These are phyloP conservation scores for Acer saccharum DNA, from an alignment of 345 rosid species.

Conservation along the genomic window DNA sequence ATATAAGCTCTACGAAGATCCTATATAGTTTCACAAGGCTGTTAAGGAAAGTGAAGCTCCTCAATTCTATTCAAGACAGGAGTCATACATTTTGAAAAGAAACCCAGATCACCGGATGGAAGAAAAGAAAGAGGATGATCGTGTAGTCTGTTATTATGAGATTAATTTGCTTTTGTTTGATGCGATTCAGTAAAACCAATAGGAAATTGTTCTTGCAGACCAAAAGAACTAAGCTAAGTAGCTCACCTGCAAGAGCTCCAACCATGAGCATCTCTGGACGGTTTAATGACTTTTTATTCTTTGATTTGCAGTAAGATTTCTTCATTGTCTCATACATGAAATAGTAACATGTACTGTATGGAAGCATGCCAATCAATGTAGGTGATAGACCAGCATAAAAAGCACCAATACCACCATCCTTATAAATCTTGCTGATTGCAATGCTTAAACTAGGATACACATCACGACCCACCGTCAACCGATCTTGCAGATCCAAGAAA, in stretches of 20 bases:
- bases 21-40: neutral
- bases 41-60: neutral
- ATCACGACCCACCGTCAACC: slow-evolving; percentile 88
- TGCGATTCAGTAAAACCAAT: neutral
- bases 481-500: slow-evolving; percentile 56
- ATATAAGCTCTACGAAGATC: neutral
- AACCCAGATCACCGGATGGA: neutral
- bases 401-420: slow-evolving; percentile 81
- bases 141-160: neutral
- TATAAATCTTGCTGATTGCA: slow-evolving; percentile 74
- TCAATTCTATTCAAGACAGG: neutral
- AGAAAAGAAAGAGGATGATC: too few species aligned
- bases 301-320: slow-evolving; percentile 67
- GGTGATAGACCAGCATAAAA: slow-evolving; percentile 91
- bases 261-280: slow-evolving; percentile 92
- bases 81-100: neutral
- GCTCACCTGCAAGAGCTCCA: slow-evolving; percentile 90
- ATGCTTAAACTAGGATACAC: slow-evolving; percentile 75
- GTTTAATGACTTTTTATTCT: slow-evolving; percentile 77
- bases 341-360: slow-evolving; percentile 93
- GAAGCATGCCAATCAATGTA: slow-evolving; percentile 94
- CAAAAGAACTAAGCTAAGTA: neutral
- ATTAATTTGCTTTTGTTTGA: neutral
- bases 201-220: neutral
- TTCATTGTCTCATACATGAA: slow-evolving; percentile 86